Evolutionary conservation across 352 stramenopile species (phyloP).

Genomic region (Phytophthora capsici): DNA sequence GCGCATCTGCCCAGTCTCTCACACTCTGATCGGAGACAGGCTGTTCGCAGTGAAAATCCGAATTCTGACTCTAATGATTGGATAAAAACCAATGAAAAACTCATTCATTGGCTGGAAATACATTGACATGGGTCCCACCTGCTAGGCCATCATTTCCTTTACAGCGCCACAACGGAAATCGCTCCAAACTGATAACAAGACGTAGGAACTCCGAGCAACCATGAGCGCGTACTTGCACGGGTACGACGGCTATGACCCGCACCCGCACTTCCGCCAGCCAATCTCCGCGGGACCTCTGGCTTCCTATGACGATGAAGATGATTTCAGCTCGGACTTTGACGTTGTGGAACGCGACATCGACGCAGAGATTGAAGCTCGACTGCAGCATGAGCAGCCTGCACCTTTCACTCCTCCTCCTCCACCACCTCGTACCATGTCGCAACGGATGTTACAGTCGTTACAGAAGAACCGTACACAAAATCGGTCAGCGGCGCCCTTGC

Average conservation of each 20-base stretch:
- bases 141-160: conserved; percentile 28
- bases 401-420: not conserved
- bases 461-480: conserved; percentile 46
- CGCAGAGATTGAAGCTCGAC: conserved; percentile 71
- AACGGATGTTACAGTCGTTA: conserved; percentile 67
- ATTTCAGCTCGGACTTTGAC: conserved; percentile 66
- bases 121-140: not conserved
- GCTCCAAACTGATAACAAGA: conserved; percentile 15
- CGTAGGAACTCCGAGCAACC: not conserved
- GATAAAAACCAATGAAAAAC: not conserved
- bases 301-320: conserved; percentile 29
- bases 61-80: not conserved
- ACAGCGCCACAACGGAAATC: conserved; percentile 18
- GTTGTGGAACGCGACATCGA: conserved; percentile 75
- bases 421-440: conserved; percentile 52
- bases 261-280: conserved; percentile 18
- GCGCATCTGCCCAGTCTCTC: conserved; percentile 2
- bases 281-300: conserved; percentile 17
- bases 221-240: conserved; percentile 39
- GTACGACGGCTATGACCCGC: conserved; percentile 24
- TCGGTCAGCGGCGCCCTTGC: conserved; percentile 7
- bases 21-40: conserved; percentile 14
- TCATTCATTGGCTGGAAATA: no score
- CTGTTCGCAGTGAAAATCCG: not conserved
- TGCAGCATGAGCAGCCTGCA: conserved; percentile 21